Base-by-base conservation (phyloP, 805 yeast genomes). In the Sugiyamaella chiloensis region DNA sequence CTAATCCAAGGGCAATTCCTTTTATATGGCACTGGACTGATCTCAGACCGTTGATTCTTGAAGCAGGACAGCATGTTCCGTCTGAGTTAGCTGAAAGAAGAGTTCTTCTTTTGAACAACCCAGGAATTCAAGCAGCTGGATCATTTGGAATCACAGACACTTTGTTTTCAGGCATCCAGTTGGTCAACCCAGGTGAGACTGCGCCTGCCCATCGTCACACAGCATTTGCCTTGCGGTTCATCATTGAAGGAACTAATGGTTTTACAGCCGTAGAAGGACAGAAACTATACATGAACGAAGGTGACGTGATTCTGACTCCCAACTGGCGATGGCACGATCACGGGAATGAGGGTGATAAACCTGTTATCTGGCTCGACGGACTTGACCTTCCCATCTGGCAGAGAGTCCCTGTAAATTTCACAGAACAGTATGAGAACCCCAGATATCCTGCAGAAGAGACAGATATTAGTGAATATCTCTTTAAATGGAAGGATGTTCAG, bases 251-350 rank as follows among this genome's bases (percentile, higher is more conserved):
- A n/a, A 29, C 24, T 40, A 40, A 40, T 9, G 48, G 48, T 9
- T 45, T 45, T 41, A 45, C 48, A 12, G 48, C 48, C 2, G 47
- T 45, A 14, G 46, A 41, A 16, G 48, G 48, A n/a, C 16, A 42
- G 19, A 45, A 42, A 17, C 3, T 45, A n/a, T 40, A 45, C 21
- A 45, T 45, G 48, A 30, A 45, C 9, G 24, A 47, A 6, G 48
- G 48, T 12, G 48, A 45, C 20, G 24, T 45, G 24, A 45, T 45
- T 32, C 19, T 45, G 14, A 45, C 48, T 23, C 48, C 48, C 27
- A 24, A 40, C 12, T 45, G 48, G 48, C 24, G 14, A 7, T 45
- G 48, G 48, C 48, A 45, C 19, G 48, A 45, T 41, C 48, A 45
- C 19, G 48, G 48, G 9, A 45, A 45, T 11, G 48, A 45, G 29